A percentile compares a stretch with the other conserved stretches of the same genome.
Conservation (phyloP, 768 basidiomycete species). For the Pisolithus marmoratus region DNA sequence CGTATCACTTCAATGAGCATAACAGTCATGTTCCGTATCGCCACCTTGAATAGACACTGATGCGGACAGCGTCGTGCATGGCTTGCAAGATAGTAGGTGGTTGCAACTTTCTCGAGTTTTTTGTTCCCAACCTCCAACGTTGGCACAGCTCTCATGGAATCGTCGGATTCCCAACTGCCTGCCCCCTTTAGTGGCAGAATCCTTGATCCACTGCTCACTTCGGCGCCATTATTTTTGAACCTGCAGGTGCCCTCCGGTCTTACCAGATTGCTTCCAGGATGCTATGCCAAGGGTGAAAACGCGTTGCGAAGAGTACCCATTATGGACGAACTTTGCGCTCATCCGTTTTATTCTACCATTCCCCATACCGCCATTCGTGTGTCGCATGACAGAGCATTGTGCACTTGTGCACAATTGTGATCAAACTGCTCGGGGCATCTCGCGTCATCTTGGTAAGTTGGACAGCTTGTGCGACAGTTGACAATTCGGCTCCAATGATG, state of each 20-base stretch:
- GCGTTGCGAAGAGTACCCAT: conserved; percentile 51
- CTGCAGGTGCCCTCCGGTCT: conserved; percentile 35
- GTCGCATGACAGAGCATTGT: conserved; percentile 47
- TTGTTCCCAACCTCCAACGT: neutral
- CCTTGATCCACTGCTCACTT: conserved; percentile 5
- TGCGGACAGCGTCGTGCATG: conserved; percentile 3
- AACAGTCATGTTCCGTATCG: too few relatives aligned
- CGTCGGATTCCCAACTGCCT: conserved; percentile 16
- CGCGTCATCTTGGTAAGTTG: conserved; percentile 66
- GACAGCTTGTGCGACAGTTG: neutral
- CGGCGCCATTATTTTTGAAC: conserved; percentile 6
- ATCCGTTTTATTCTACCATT: neutral
- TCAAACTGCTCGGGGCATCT: conserved; percentile 83
- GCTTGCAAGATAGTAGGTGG: conserved; percentile 15
- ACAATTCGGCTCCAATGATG: conserved; percentile 2
- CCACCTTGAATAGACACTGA: too few relatives aligned
- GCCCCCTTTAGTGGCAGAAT: conserved; percentile 11
- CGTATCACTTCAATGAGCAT: too few relatives aligned
- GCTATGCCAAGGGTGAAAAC: conserved; percentile 43
- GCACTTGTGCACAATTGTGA: conserved; percentile 78
- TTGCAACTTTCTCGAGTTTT: conserved; percentile 4
- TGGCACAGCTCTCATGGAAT: conserved; percentile 7
- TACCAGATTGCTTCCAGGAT: conserved; percentile 58
- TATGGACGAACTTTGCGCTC: conserved; percentile 55
- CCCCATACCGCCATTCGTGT: conserved; percentile 4